These are phyloP conservation scores for Coelastrella sp. DNA, from an alignment of 139 green algal species.

Conservation along the genomic window DNA sequence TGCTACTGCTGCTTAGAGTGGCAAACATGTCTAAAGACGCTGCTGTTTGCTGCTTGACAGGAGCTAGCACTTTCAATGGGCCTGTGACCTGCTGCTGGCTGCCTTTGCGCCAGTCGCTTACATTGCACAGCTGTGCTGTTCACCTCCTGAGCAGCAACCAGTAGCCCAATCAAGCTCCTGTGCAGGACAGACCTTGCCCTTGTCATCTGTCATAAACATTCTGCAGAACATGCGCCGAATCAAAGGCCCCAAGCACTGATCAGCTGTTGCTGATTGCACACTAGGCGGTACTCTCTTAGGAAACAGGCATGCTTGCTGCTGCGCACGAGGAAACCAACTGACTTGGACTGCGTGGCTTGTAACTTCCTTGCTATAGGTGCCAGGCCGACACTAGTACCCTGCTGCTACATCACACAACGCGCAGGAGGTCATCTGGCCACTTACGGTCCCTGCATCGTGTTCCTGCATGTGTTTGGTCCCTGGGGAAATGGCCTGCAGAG, in stretches of 20 bases:
- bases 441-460: slow-evolving; percentile 44
- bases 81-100: not conserved
- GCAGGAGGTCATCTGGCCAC: not conserved
- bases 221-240: slow-evolving; percentile 37
- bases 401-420: not conserved
- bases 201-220: slow-evolving; percentile 69
- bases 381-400: not conserved
- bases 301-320: too few species aligned
- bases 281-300: too few species aligned
- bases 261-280: too few species aligned
- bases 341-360: too few species aligned
- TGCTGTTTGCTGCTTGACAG: too few species aligned
- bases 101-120: slow-evolving; percentile 21
- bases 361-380: too few species aligned
- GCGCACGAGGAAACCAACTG: too few species aligned
- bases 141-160: slow-evolving; percentile 75
- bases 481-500: slow-evolving; percentile 29
- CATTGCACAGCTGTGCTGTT: slow-evolving; percentile 65
- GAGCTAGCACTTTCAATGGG: too few species aligned
- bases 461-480: slow-evolving; percentile 15
- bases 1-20: too few species aligned
- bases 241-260: not conserved
- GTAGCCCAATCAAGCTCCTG: slow-evolving; percentile 62
- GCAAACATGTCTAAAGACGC: too few species aligned
- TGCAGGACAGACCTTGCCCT: slow-evolving; percentile 70